These are phyloP conservation scores for Epichloe hybrida DNA, from an alignment of 2,329 filamentous ascomycete genomes.

Conservation along the genomic window DNA sequence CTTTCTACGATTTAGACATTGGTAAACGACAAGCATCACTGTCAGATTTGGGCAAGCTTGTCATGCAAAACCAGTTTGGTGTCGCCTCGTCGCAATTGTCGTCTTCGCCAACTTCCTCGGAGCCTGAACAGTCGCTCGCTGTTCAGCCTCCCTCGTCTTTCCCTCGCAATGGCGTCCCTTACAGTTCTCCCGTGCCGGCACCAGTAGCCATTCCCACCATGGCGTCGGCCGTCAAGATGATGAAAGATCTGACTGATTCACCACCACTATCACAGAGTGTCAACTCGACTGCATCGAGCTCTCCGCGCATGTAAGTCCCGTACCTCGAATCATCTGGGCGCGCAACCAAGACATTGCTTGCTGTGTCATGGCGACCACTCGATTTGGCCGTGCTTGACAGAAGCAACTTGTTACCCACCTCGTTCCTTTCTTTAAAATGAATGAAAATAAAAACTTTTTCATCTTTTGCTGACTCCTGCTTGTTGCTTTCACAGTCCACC, in stretches of 20 bases:
- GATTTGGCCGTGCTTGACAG: neutral
- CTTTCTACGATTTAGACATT: constrained; percentile 13
- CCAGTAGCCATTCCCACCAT: constrained; percentile 22
- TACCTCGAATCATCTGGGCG: neutral
- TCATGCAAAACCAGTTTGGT: constrained; percentile 30
- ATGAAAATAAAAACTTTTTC: neutral
- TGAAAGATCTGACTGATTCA: constrained; percentile 35
- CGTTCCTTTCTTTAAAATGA: too few species aligned
- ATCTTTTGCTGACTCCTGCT: neutral
- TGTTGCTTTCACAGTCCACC: constrained; percentile 38
- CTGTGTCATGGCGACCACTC: neutral
- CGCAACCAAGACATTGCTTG: neutral
- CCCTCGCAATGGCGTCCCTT: constrained; percentile 17
- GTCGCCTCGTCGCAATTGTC: constrained; percentile 16
- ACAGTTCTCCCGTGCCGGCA: constrained; percentile 7
- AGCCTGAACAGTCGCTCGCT: constrained; percentile 20
- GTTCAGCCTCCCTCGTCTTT: constrained; percentile 19
- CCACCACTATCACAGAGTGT: constrained; percentile 43
- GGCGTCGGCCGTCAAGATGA: constrained; percentile 26
- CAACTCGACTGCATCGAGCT: constrained; percentile 43
- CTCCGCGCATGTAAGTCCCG: constrained; percentile 41
- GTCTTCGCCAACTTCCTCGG: constrained; percentile 16
- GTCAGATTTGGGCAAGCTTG: constrained; percentile 29
- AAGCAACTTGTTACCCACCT: too few species aligned
- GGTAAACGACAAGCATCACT: constrained; percentile 26